phyloP scores from a whole-genome alignment of 2,329 filamentous ascomycete species.

The Alternaria brassicae region DNA sequence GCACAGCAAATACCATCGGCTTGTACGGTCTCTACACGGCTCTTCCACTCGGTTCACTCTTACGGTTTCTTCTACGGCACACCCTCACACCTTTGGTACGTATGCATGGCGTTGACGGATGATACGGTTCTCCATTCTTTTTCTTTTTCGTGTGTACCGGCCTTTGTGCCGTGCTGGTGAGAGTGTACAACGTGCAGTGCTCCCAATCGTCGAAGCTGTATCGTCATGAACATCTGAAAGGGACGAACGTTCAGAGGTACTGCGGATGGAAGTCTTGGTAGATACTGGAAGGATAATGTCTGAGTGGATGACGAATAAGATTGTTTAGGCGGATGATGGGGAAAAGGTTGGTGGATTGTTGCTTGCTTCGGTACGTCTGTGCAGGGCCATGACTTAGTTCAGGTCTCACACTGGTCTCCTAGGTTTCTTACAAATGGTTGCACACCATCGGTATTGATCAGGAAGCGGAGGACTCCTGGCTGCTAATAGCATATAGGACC shows the following conservation, averaged over 20 bases:
- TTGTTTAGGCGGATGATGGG: conserved; percentile 1
- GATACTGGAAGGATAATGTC: background rate
- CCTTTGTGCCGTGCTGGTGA: background rate
- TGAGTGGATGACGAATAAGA: background rate
- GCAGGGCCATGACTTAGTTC: conserved; percentile 20
- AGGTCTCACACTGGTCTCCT: conserved; percentile 28
- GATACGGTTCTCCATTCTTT: conserved; percentile 6
- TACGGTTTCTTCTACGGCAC: conserved; percentile 2
- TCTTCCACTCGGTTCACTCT: background rate
- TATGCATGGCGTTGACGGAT: conserved; percentile 19
- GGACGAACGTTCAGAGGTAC: background rate
- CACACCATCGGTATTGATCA: conserved; percentile 4
- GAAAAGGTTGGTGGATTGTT: conserved; percentile 7
- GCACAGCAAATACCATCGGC: conserved; percentile 4
- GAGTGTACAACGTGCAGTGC: background rate
- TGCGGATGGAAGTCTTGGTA: background rate
- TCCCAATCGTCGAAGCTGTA: conserved; percentile 3
- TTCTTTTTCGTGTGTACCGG: conserved; percentile 7
- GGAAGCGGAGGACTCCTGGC: conserved; percentile 22
- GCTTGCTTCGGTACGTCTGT: conserved; percentile 24
- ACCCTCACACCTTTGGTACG: conserved; percentile 5
- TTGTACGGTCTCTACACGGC: background rate
- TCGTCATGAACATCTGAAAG: background rate
- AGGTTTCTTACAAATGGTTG: conserved; percentile 15
- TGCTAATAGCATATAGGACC: conserved; percentile 36